phyloP scores from a whole-genome alignment of 345 rosid genomes.

The Chamaenerion angustifolium region DNA sequence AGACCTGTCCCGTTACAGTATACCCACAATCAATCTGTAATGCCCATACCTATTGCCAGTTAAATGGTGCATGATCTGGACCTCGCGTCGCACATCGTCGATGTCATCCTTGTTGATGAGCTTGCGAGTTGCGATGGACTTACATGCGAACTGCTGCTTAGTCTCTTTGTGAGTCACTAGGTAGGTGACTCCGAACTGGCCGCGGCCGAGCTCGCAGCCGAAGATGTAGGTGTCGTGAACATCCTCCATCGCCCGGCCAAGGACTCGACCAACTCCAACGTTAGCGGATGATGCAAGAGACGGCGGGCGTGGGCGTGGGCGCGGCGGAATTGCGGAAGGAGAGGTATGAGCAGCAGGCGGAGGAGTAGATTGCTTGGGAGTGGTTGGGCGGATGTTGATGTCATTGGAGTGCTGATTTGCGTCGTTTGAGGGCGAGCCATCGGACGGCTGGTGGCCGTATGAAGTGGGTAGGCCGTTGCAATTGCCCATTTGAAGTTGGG shows the following conservation, averaged over 20 bases:
- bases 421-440: slow-evolving; percentile 3
- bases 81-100: slow-evolving; percentile 90
- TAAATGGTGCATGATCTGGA: slow-evolving; percentile 97
- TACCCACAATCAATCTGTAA: not conserved
- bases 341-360: slow-evolving; percentile 13
- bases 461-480: slow-evolving; percentile 31
- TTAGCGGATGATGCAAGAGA: slow-evolving; percentile 15
- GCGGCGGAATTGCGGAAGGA: too few species aligned
- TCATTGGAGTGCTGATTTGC: slow-evolving; percentile 12
- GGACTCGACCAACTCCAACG: slow-evolving; percentile 53
- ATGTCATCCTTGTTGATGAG: slow-evolving; percentile 68
- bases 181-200: slow-evolving; percentile 86
- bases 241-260: slow-evolving; percentile 77
- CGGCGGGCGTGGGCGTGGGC: slow-evolving; percentile 13
- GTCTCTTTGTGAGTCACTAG: slow-evolving; percentile 73
- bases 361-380: slow-evolving; percentile 15
- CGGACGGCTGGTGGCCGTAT: slow-evolving; percentile 7
- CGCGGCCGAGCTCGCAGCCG: slow-evolving; percentile 90
- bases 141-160: slow-evolving; percentile 62
- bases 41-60: slow-evolving; percentile 61
- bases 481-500: slow-evolving; percentile 38
- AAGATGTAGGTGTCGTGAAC: slow-evolving; percentile 43
- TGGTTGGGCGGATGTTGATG: slow-evolving; percentile 16
- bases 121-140: slow-evolving; percentile 77
- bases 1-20: not conserved